Conservation (phyloP, 352 stramenopile genomes). For the Globisporangium megalacanthum region DNA sequence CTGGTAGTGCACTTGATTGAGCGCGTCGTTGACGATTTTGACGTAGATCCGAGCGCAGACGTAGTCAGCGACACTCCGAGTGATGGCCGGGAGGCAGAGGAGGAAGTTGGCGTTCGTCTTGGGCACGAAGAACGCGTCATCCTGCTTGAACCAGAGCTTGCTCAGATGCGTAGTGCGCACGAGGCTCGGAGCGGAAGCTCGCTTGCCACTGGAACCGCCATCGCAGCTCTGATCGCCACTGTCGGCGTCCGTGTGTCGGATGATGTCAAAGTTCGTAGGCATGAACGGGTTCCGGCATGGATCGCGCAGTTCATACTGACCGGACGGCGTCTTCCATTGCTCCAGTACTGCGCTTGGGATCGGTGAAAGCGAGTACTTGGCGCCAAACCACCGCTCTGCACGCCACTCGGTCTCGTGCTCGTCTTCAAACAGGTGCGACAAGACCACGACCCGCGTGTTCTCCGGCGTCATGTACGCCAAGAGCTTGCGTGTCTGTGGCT, state of each 20-base stretch:
- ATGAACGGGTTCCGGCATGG: conserved; percentile 60
- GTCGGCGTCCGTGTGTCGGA: conserved; percentile 15
- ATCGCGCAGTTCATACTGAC: conserved; percentile 12
- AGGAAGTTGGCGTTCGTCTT: conserved; percentile 67
- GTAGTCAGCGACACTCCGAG: conserved; percentile 30
- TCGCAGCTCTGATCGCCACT: background rate
- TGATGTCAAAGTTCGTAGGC: conserved; percentile 46
- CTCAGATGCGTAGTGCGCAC: conserved; percentile 26
- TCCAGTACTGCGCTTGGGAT: conserved; percentile 26
- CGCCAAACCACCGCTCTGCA: conserved; percentile 56
- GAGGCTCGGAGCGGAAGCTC: conserved; percentile 23
- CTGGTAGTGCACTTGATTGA: conserved; percentile 66
- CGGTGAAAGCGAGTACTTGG: conserved; percentile 34
- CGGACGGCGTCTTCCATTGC: conserved; percentile 16
- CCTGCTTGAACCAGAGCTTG: conserved; percentile 77
- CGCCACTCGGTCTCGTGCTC: conserved; percentile 4
- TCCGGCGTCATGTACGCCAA: conserved; percentile 35
- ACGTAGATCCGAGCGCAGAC: conserved; percentile 67
- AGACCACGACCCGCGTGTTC: conserved; percentile 55
- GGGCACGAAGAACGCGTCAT: conserved; percentile 55
- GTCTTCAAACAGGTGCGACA: conserved; percentile 42
- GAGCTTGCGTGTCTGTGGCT: conserved; percentile 17
- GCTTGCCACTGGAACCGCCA: background rate
- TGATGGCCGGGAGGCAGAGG: conserved; percentile 46
- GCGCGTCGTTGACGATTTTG: conserved; percentile 50